Evolutionary conservation across 768 basidiomycete genomes (phyloP).

Genomic region (Macrolepiota albuminosa): DNA sequence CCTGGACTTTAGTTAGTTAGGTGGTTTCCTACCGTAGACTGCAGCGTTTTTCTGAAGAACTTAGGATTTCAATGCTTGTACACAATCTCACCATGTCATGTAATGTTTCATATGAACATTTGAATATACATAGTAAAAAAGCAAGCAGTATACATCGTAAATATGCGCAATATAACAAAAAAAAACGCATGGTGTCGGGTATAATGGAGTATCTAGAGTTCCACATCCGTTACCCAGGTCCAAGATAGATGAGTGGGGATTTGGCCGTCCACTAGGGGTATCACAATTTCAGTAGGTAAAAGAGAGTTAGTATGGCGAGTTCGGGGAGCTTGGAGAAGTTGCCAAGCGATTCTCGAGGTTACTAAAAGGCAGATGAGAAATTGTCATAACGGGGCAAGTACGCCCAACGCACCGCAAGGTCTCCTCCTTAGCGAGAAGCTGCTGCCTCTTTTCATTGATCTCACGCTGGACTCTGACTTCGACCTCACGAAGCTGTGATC

Average conservation of each 20-base stretch:
- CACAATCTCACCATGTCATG: too few species aligned
- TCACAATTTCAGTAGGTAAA: neutral
- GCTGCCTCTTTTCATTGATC: constrained; percentile 83
- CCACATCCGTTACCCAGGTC: constrained; percentile 13
- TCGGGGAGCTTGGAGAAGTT: constrained; percentile 35
- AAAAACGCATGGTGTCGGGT: constrained; percentile 3
- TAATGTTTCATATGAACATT: neutral
- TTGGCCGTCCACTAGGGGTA: constrained; percentile 5
- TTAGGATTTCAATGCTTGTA: neutral
- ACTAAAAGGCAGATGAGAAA: constrained; percentile 22
- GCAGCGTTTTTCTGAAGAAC: too few species aligned
- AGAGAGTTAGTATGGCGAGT: constrained; percentile 10
- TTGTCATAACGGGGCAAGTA: too few species aligned
- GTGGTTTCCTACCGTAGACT: too few species aligned
- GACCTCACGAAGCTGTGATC: constrained; percentile 67
- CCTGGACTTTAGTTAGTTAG: too few species aligned
- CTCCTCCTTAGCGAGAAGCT: constrained; percentile 83
- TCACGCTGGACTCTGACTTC: constrained; percentile 85
- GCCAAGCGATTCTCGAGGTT: constrained; percentile 58
- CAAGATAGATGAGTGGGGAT: constrained; percentile 10
- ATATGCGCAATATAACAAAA: neutral
- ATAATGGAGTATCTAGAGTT: constrained; percentile 11
- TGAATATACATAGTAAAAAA: neutral
- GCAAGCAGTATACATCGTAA: constrained; percentile 6
- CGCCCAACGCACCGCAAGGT: constrained; percentile 51